Evolutionary conservation across 345 rosid genomes (phyloP), one percentile per base, ranked within the genome.

Genomic region (Theobroma cacao): DNA sequence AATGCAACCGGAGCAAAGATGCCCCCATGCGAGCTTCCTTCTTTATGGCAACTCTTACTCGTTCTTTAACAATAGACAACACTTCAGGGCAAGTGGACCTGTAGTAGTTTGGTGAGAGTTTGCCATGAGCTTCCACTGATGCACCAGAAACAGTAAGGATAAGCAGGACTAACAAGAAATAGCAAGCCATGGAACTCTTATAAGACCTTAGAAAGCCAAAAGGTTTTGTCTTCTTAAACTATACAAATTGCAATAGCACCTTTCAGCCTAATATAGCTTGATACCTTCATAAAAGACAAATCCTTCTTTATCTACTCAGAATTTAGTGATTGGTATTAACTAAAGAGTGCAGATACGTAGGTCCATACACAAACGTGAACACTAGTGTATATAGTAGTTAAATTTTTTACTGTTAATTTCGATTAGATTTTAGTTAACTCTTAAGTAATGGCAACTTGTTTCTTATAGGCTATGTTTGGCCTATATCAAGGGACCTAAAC

Each of bases 1-100:
- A 75, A 13, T 20, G 56, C 45, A 55, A 17, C 69, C 60, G 59
- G 11, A 40, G 30, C 22, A 87, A 75, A 17, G 90, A 87, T 17
- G 90, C 88, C 2, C 87, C 88, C 59, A 82, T 76, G 4, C 86
- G 84, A 1, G 83, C 56, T 60, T 86, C 81, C 0, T 79, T 77
- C 40, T 45, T 74, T 10, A 84, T 67, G 8, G 81, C 88, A 0
- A 63, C 75, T 10, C 1, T 64, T 15, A 86, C 85, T 12, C 74
- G 80, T 2, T 56, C 74, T 34, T 64, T 2, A 28, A 88, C 75
- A 22, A 86, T 79, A 2, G 83, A 64, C 22, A 75, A 43, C 3
- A 74, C 87, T 22, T 73, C 2, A 0, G 91, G 88, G 83, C 89
- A 87, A 5, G 80, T 72, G 1, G 53, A 58, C 1, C 53, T 38